Conservation (phyloP, 345 rosid genomes). For the Murraya koenigii region DNA sequence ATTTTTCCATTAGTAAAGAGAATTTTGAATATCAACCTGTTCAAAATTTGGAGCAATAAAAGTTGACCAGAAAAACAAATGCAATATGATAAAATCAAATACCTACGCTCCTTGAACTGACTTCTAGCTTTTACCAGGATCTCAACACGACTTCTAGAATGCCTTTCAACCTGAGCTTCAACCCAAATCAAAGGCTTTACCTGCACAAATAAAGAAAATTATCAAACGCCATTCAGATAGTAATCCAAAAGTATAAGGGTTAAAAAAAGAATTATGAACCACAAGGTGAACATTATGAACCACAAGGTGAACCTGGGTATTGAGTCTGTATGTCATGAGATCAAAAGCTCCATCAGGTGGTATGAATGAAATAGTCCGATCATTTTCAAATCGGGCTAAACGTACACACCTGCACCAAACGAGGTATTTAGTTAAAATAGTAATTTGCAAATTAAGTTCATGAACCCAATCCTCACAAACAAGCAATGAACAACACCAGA, state of each 20-base stretch:
- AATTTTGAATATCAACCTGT: slow-evolving; percentile 5
- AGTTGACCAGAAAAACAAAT: slow-evolving; percentile 5
- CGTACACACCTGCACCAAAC: slow-evolving; percentile 75
- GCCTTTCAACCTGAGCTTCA: slow-evolving; percentile 89
- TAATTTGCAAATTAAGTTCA: slow-evolving; percentile 9
- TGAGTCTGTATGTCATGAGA: slow-evolving; percentile 95
- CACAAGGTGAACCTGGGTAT: slow-evolving; percentile 69
- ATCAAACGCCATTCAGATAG: not conserved
- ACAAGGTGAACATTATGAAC: slow-evolving; percentile 32
- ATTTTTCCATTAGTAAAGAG: slow-evolving; percentile 4
- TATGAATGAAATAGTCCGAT: slow-evolving; percentile 89
- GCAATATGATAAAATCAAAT: slow-evolving; percentile 5
- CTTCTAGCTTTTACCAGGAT: slow-evolving; percentile 87
- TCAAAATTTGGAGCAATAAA: not conserved
- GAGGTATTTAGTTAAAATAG: not conserved
- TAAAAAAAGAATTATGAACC: not conserved
- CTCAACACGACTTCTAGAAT: slow-evolving; percentile 91
- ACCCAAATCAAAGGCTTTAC: slow-evolving; percentile 96
- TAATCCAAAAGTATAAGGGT: not conserved
- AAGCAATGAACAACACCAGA: not conserved
- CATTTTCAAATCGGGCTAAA: slow-evolving; percentile 95
- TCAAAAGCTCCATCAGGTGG: slow-evolving; percentile 99
- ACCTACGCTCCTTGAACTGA: slow-evolving; percentile 97
- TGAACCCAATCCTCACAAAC: not conserved
- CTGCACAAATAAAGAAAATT: slow-evolving; percentile 29